Conservation (phyloP, 306 rosid genomes). For the Betula pendula region DNA sequence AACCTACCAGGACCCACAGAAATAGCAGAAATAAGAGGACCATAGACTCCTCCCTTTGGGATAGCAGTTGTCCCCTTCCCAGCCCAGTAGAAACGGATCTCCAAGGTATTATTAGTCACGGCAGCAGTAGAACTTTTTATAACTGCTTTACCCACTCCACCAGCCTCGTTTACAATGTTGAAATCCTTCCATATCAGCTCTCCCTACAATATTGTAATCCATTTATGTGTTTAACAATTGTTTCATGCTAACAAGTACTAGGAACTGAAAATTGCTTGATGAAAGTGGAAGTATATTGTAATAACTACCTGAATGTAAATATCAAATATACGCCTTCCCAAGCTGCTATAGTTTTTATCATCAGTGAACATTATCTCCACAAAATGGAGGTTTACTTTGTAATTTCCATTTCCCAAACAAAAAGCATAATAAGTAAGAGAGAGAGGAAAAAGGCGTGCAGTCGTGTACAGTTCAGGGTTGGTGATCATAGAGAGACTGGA, state of each 20-base stretch:
- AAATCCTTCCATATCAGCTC: slow-evolving; percentile 35
- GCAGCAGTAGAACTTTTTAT: background rate
- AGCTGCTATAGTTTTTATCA: slow-evolving; percentile 30
- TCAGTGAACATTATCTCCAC: slow-evolving; percentile 37
- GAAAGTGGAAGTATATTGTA: background rate
- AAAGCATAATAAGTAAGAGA: slow-evolving; percentile 46
- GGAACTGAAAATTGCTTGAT: background rate
- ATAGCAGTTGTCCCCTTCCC: slow-evolving; percentile 46
- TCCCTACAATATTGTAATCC: slow-evolving; percentile 28
- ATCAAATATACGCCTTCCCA: slow-evolving; percentile 55
- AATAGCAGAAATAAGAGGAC: slow-evolving; percentile 55
- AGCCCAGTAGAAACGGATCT: slow-evolving; percentile 46
- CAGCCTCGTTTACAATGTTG: slow-evolving; percentile 37
- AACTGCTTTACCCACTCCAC: slow-evolving; percentile 27
- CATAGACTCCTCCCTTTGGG: slow-evolving; percentile 39
- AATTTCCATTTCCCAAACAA: slow-evolving; percentile 41
- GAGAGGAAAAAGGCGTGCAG: slow-evolving; percentile 49
- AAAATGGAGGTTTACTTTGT: slow-evolving; percentile 46
- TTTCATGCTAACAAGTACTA: background rate
- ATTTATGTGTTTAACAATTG: background rate
- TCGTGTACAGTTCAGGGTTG: slow-evolving; percentile 38
- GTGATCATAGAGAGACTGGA: slow-evolving; percentile 25
- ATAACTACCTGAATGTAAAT: slow-evolving; percentile 42
- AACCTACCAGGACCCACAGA: slow-evolving; percentile 32
- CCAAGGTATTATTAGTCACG: slow-evolving; percentile 27